These are phyloP conservation scores for Fusarium torreyae DNA, from an alignment of 2,329 filamentous ascomycete species.

Conservation along the genomic window DNA sequence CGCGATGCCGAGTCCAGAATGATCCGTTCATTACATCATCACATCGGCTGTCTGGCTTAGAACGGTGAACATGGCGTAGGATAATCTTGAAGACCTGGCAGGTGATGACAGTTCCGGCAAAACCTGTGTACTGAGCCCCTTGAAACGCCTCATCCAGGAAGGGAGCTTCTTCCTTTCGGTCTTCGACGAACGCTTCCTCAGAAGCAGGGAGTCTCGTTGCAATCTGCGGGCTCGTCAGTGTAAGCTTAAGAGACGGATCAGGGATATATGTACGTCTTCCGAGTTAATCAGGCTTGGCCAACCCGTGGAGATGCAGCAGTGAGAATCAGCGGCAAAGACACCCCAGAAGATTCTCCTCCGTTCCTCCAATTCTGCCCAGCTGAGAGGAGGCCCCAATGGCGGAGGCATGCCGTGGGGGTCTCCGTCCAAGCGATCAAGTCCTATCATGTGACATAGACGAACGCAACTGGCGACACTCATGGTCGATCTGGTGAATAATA, in stretches of 20 bases:
- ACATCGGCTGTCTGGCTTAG: slow-evolving; percentile 77
- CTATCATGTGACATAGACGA: slow-evolving; percentile 86
- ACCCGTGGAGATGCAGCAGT: slow-evolving; percentile 89
- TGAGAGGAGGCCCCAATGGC: slow-evolving; percentile 78
- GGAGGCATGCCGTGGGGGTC: slow-evolving; percentile 77
- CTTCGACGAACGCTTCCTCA: slow-evolving; percentile 81
- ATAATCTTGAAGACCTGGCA: slow-evolving; percentile 87
- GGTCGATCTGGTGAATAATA: slow-evolving; percentile 89
- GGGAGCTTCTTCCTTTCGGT: slow-evolving; percentile 73
- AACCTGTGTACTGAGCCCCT: slow-evolving; percentile 75
- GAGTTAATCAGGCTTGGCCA: slow-evolving; percentile 89
- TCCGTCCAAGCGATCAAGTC: slow-evolving; percentile 83
- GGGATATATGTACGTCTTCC: slow-evolving; percentile 67
- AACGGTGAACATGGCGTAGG: slow-evolving; percentile 83
- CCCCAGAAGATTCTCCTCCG: slow-evolving; percentile 89
- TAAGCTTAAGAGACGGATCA: background rate
- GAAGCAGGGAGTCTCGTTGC: slow-evolving; percentile 84
- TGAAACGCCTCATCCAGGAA: slow-evolving; percentile 76
- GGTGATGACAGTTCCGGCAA: slow-evolving; percentile 80
- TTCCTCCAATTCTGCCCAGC: slow-evolving; percentile 85
- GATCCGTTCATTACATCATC: slow-evolving; percentile 80
- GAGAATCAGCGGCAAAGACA: slow-evolving; percentile 85
- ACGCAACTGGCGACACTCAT: slow-evolving; percentile 82
- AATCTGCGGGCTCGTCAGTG: slow-evolving; percentile 62
- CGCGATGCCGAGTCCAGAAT: slow-evolving; percentile 89